A percentile compares a stretch with the other conserved stretches of the same genome.
Conservation (phyloP, 768 basidiomycete genomes). For the Russula olivacea region DNA sequence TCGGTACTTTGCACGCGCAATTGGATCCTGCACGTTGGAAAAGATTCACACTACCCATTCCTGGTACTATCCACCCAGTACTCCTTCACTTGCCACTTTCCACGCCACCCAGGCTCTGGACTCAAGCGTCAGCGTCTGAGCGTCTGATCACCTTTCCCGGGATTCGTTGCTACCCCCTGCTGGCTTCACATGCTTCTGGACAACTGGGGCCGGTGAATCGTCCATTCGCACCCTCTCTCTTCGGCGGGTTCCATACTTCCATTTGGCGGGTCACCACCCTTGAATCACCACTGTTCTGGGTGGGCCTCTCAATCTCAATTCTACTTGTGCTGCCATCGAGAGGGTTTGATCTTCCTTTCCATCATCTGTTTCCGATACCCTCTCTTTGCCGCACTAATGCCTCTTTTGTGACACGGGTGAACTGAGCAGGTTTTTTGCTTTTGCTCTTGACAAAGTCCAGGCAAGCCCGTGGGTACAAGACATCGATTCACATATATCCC, state of each 20-base stretch:
- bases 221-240: slow-evolving; percentile 15
- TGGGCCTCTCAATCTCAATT: neutral
- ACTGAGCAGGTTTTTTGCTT: too few relatives aligned
- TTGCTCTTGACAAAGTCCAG: neutral
- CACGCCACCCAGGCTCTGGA: slow-evolving; percentile 9
- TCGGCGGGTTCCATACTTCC: neutral
- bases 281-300: slow-evolving; percentile 11
- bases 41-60: slow-evolving; percentile 22
- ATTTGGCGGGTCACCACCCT: slow-evolving; percentile 13
- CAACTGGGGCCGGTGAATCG: slow-evolving; percentile 20
- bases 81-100: slow-evolving; percentile 1
- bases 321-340: neutral
- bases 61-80: slow-evolving; percentile 11
- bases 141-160: slow-evolving; percentile 18
- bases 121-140: neutral
- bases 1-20: slow-evolving; percentile 20
- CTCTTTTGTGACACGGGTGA: slow-evolving; percentile 6
- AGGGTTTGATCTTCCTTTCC: slow-evolving; percentile 8
- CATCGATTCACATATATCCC: neutral
- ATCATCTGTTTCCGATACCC: neutral
- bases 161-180: slow-evolving; percentile 13
- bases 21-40: slow-evolving; percentile 7
- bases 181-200: slow-evolving; percentile 22
- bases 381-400: slow-evolving; percentile 17
- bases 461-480: neutral